Base-by-base conservation (phyloP, 1,139 yeast species). In the Suhomyces wounanorum region DNA sequence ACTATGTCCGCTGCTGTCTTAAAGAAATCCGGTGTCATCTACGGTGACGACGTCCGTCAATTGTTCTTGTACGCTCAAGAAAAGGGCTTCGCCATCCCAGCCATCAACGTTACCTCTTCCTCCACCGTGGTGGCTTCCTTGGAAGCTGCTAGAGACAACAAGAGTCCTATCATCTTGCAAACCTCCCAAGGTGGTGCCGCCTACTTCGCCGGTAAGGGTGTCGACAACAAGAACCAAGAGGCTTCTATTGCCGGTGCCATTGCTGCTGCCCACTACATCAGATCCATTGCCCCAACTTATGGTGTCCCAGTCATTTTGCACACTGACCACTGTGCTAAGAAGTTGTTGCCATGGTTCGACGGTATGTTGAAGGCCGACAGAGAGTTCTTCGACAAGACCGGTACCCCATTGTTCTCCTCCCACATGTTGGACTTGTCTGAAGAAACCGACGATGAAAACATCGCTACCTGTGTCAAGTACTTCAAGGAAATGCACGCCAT, bases 121-220 rank as follows among this genome's bases (percentile, higher is more conserved):
- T 94, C 98, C 51, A 92, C 98, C 59, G 99, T 86, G 55, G 94
- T 94, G 67, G 91, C 98, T 64, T 95, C 97, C 63, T 83, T 94
- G 71, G 99, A 95, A 81, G 96, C 99, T 65, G 99, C 99, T 57
- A 89, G 99, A 79, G 98, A 94, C 81, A 75, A 73, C 81, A 87
- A 89, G 75, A 81, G 97, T 56, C 99, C 99, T 78, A 91, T 94
- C 78, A 90, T 94, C 72, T 81, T 94, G 72, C 99, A 94, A 81
- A 84, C 94, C 63, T 94, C 99, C 58, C 92, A 94, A 77, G 99
- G 99, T 81, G 99, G 99, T 82, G 96, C 99, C 64, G 99, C 98
- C 60, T 95, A 83, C 90, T 94, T 94, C 74, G 99, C 98, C 61
- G 98, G 98, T 82, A 94, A 94, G 85, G 99, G 99, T 78, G 92